Evolutionary conservation across 257 asterid species (phyloP).

Genomic region (Orobanche coerulescens): DNA sequence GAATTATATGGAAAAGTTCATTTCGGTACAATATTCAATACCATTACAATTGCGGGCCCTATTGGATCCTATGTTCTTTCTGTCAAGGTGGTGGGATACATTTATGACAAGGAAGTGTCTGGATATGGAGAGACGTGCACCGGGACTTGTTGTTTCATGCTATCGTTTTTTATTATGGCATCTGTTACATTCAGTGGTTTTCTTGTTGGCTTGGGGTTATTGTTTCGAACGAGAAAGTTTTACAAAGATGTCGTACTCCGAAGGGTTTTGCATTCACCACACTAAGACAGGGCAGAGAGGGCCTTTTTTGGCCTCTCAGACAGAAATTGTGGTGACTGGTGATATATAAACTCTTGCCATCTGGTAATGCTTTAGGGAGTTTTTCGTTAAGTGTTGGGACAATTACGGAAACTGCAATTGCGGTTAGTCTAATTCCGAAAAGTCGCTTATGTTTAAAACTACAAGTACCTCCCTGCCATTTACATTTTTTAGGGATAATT

Average conservation of each 20-base stretch:
- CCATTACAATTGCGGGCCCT: constrained; percentile 72
- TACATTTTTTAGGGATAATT: too few species aligned
- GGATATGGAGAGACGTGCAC: constrained; percentile 37
- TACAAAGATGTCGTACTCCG: constrained; percentile 39
- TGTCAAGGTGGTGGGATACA: constrained; percentile 60
- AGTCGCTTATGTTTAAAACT: too few species aligned
- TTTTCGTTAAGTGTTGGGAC: not conserved
- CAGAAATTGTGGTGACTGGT: not conserved
- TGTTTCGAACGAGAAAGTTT: constrained; percentile 55
- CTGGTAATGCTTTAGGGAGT: not conserved
- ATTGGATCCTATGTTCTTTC: constrained; percentile 69
- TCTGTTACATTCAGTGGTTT: constrained; percentile 49
- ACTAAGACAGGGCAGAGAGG: constrained; percentile 22
- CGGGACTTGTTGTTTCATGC: constrained; percentile 67
- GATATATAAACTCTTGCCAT: not conserved
- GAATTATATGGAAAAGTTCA: constrained; percentile 69
- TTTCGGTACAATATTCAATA: constrained; percentile 76
- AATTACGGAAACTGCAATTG: too few species aligned
- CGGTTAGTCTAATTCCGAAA: too few species aligned
- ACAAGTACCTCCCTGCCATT: too few species aligned
- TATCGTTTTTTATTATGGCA: constrained; percentile 65
- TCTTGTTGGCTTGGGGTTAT: constrained; percentile 60
- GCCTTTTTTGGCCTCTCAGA: not conserved
- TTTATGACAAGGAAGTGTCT: constrained; percentile 56
- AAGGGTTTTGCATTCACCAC: constrained; percentile 30